Base-by-base conservation (phyloP, 805 yeast species). In the Teunomyces panamensis region DNA sequence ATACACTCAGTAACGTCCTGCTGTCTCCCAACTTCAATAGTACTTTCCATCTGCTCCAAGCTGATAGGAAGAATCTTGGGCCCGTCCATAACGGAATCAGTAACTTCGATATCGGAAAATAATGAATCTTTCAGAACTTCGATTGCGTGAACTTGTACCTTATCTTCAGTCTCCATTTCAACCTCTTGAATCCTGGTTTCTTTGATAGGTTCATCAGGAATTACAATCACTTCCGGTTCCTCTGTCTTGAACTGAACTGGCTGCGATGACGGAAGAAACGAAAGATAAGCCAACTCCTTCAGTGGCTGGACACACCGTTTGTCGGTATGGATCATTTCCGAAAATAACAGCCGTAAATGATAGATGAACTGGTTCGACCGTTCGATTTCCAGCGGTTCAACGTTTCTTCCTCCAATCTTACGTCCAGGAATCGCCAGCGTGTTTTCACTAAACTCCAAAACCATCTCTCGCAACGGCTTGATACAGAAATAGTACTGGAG, bases 1-100 rank as follows among this genome's bases (percentile, higher is more conserved):
- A 92, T 90, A 65, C 98, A 92, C 63, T 94, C 99, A 0, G 97
- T 90, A 14, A 94, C 98, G 71, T 94, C 99, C 64, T 94, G 99
- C 63, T 94, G 99, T 54, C 96, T 75, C 2, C 97, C 96, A 59
- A 84, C 74, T 59, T 88, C 91, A 45, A 85, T 73, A 0, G 94
- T 84, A 56, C 84, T 79, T 48, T 82, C 90, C 66, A 86, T 77
- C 58, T 85, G 89, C 51, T 83, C 87, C 3, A 81, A 68, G 49
- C 77, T 71, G 10, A 79, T 79, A 33, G 61, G 65, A 36, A 68
- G 54, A 27, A 68, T 46, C 36, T 55, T 56, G 3, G 64, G 53
- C 4, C 33, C 41, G 5, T 39, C 24, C 9, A 13, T 30, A 11
- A 17, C 13, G 16, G 24, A 20, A 20, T 30, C 33, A 20, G n/a